Conservation (phyloP, 345 rosid species). For the Reutealis trisperma region DNA sequence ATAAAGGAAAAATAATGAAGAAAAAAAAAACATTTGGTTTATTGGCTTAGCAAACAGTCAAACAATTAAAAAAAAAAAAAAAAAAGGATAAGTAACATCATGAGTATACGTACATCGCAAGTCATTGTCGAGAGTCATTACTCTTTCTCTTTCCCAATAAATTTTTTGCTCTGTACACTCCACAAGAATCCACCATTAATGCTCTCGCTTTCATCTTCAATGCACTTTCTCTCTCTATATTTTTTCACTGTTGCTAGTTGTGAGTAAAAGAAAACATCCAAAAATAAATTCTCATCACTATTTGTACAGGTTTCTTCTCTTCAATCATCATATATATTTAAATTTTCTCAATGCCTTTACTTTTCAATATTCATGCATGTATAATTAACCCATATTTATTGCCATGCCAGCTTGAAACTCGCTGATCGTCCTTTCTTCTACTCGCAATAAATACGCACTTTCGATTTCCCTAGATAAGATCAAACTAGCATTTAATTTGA, state of each 20-base stretch:
- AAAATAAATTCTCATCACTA: slow-evolving; percentile 29
- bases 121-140: slow-evolving; percentile 42
- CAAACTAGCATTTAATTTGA: slow-evolving; percentile 39
- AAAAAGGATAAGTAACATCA: slow-evolving; percentile 4
- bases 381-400: slow-evolving; percentile 24
- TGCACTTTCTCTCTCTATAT: slow-evolving; percentile 10
- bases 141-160: slow-evolving; percentile 38
- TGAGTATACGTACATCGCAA: slow-evolving; percentile 25
- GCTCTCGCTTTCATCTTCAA: slow-evolving; percentile 42
- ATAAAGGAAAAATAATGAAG: too few species aligned
- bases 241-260: slow-evolving; percentile 7
- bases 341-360: too few species aligned
- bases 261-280: slow-evolving; percentile 14
- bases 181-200: slow-evolving; percentile 52
- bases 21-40: too few species aligned
- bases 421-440: slow-evolving; percentile 47
- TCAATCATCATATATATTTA: slow-evolving; percentile 20
- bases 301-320: slow-evolving; percentile 24
- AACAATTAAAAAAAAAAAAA: not conserved
- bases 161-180: slow-evolving; percentile 20
- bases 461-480: slow-evolving; percentile 41
- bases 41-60: slow-evolving; percentile 9
- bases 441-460: slow-evolving; percentile 26
- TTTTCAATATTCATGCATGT: slow-evolving; percentile 18
- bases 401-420: slow-evolving; percentile 62